phyloP scores from a whole-genome alignment of 2,329 filamentous ascomycete species.

The Fusarium haematococcum region DNA sequence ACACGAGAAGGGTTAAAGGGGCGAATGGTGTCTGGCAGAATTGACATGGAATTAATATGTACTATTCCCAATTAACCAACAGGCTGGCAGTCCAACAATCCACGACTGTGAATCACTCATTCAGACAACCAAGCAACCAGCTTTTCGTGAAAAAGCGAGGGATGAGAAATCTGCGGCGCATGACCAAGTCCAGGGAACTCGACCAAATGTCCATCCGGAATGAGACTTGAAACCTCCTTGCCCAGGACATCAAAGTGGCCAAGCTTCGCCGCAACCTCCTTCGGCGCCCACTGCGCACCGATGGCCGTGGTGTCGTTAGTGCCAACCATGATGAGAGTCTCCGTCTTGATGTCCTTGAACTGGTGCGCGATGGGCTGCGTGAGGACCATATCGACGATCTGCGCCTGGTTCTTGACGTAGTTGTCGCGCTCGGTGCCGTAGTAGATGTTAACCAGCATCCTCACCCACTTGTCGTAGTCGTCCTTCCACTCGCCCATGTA shows the following conservation, averaged over 20 bases:
- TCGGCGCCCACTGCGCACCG: constrained; percentile 63
- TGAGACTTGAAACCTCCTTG: constrained; percentile 55
- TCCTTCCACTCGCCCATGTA: constrained; percentile 61
- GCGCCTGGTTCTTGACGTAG: constrained; percentile 62
- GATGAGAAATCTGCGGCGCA: constrained; percentile 65
- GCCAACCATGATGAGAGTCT: constrained; percentile 63
- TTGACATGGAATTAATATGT: background rate
- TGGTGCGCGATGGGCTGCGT: constrained; percentile 64
- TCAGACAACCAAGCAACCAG: constrained; percentile 58
- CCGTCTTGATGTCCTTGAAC: constrained; percentile 57
- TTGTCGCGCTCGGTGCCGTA: constrained; percentile 54
- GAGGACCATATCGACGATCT: constrained; percentile 66
- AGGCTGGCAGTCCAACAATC: background rate
- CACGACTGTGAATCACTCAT: background rate
- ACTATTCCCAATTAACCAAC: background rate
- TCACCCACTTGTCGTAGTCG: constrained; percentile 65
- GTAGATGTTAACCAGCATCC: constrained; percentile 66
- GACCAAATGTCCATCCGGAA: constrained; percentile 58
- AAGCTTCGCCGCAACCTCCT: constrained; percentile 56
- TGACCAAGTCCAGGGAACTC: constrained; percentile 63
- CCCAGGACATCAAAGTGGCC: constrained; percentile 64
- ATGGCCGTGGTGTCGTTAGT: constrained; percentile 66
- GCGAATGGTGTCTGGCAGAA: background rate
- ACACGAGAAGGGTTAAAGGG: background rate
- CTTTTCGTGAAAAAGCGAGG: constrained; percentile 58